A percentile compares a stretch with the other conserved stretches of the same genome.
These are phyloP conservation scores for Trichoderma simmonsii DNA, from an alignment of 2,329 filamentous ascomycete genomes.

Conservation along the genomic window DNA sequence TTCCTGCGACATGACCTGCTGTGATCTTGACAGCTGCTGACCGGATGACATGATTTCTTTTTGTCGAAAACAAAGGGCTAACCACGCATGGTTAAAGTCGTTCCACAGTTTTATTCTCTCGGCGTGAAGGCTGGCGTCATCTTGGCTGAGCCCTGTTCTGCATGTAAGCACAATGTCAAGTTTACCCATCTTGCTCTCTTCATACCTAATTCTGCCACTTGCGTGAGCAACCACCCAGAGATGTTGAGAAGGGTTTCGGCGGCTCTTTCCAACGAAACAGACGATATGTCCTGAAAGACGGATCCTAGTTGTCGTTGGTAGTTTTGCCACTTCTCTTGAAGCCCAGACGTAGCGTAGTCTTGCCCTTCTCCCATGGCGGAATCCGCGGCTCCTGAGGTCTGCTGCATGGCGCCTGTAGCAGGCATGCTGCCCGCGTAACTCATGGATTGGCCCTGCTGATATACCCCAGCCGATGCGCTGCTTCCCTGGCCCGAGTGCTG, in stretches of 20 bases:
- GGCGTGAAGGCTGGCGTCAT: slow-evolving; percentile 71
- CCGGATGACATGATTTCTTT: slow-evolving; percentile 67
- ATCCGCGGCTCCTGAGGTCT: slow-evolving; percentile 36
- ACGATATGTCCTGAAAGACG: slow-evolving; percentile 69
- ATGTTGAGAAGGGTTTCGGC: slow-evolving; percentile 52
- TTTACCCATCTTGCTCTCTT: background rate
- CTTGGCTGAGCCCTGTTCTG: slow-evolving; percentile 70
- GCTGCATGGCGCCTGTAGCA: slow-evolving; percentile 45
- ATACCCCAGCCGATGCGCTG: slow-evolving; percentile 57
- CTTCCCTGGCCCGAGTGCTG: slow-evolving; percentile 48
- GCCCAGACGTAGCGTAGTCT: slow-evolving; percentile 52
- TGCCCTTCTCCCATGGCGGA: slow-evolving; percentile 53
- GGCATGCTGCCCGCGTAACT: slow-evolving; percentile 49
- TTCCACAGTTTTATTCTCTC: slow-evolving; percentile 85
- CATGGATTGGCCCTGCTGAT: slow-evolving; percentile 60
- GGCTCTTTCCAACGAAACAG: slow-evolving; percentile 47
- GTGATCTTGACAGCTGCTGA: slow-evolving; percentile 53
- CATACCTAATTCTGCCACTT: slow-evolving; percentile 55
- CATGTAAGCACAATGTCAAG: slow-evolving; percentile 22
- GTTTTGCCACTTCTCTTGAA: slow-evolving; percentile 66
- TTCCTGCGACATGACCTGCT: slow-evolving; percentile 65
- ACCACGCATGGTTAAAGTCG: slow-evolving; percentile 92
- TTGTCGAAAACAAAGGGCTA: slow-evolving; percentile 78
- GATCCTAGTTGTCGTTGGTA: slow-evolving; percentile 60
- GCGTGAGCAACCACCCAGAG: slow-evolving; percentile 55